Conservation (phyloP, 371 early-diverging fungal species). For the Smittium culicis region DNA sequence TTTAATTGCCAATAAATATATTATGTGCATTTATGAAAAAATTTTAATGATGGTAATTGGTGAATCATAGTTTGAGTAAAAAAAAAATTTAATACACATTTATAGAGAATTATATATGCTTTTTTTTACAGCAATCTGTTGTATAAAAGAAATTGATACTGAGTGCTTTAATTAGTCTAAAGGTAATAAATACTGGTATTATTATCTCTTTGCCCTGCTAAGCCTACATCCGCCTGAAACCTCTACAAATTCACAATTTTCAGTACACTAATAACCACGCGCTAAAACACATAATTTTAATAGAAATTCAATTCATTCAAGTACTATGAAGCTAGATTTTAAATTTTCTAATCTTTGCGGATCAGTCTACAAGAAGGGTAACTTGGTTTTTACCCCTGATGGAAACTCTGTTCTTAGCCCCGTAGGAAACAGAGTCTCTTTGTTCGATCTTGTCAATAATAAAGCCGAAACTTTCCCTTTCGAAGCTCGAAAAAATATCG, state of each 20-base stretch:
- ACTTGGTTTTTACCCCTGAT: constrained; percentile 87
- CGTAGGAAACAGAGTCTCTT: constrained; percentile 88
- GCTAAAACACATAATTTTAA: no score
- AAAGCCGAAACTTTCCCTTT: constrained; percentile 81
- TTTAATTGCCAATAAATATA: no score
- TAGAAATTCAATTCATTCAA: no score
- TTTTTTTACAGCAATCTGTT: neutral
- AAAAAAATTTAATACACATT: neutral
- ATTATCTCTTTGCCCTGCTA: neutral
- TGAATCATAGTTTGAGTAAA: no score
- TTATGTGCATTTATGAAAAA: no score
- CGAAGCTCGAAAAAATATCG: constrained; percentile 81
- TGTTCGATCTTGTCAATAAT: constrained; percentile 91
- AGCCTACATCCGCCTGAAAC: neutral
- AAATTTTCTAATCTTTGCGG: constrained; percentile 86
- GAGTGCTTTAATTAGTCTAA: neutral
- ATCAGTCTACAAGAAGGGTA: constrained; percentile 89
- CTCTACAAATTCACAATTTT: neutral
- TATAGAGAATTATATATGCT: neutral
- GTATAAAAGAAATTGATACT: neutral
- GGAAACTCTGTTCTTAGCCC: constrained; percentile 86
- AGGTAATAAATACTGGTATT: no score
- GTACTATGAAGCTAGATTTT: constrained; percentile 29
- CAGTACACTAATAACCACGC: no score
- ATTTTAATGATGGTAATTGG: no score